Conservation (phyloP, 2,329 filamentous ascomycete genomes). For the Fusarium ambrosium region DNA sequence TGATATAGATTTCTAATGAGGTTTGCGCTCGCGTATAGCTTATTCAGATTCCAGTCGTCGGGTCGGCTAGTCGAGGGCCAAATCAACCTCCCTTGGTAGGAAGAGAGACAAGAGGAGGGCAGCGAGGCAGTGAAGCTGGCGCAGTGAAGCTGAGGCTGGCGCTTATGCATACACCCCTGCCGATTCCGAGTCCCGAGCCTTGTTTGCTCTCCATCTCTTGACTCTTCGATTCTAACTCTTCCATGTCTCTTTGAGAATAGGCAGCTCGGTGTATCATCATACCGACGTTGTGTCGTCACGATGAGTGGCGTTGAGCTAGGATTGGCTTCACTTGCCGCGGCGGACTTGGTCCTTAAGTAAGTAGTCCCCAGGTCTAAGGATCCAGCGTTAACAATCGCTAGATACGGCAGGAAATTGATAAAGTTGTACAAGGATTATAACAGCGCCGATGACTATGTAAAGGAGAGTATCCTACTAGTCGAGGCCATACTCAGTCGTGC, state of each 20-base stretch:
- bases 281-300: neutral
- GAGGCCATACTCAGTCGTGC: conserved; percentile 10
- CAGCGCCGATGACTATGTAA: conserved; percentile 3
- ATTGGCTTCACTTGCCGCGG: neutral
- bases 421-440: conserved; percentile 13
- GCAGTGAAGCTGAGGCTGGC: neutral
- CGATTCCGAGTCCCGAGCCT: neutral
- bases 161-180: conserved; percentile 3
- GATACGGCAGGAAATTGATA: neutral
- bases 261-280: neutral
- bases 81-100: neutral
- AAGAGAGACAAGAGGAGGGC: neutral
- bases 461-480: conserved; percentile 9
- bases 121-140: neutral
- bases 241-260: neutral
- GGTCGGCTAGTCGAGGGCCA: neutral
- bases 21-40: neutral
- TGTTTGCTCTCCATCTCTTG: neutral
- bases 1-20: neutral
- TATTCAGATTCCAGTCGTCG: neutral
- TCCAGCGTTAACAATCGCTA: neutral
- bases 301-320: neutral
- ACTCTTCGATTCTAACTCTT: neutral
- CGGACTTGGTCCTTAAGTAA: neutral
- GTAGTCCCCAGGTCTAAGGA: neutral